phyloP scores from a whole-genome alignment of 352 stramenopile species.

The Pythium rhizo-oryzae region DNA sequence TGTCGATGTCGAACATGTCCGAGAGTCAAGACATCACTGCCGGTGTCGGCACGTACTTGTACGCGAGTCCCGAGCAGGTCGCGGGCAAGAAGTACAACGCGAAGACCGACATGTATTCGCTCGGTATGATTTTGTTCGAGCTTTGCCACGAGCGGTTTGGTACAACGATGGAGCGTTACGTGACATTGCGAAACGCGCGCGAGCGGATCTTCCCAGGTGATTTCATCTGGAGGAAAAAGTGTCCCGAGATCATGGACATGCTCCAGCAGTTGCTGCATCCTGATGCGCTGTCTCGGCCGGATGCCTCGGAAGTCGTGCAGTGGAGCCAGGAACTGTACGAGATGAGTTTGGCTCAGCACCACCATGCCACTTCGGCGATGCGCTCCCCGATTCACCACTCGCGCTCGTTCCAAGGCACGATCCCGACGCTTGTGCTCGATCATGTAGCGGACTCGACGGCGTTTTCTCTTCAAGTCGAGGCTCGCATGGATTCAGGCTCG shows the following conservation, averaged over 20 bases:
- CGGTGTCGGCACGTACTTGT: conserved; percentile 90
- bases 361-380: conserved; percentile 25
- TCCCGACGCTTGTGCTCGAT: conserved; percentile 19
- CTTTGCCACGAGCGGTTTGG: conserved; percentile 88
- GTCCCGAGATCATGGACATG: conserved; percentile 74
- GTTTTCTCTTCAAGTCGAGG: conserved; percentile 67
- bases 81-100: conserved; percentile 91
- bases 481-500: conserved; percentile 41
- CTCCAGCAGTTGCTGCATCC: conserved; percentile 59
- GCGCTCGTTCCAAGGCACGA: conserved; percentile 24
- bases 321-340: conserved; percentile 85
- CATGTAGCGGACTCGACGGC: background rate
- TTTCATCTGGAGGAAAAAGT: conserved; percentile 53
- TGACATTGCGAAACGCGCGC: conserved; percentile 75
- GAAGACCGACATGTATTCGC: conserved; percentile 91
- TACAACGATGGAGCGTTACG: conserved; percentile 90
- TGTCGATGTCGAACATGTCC: conserved; percentile 62
- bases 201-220: conserved; percentile 66
- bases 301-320: conserved; percentile 65
- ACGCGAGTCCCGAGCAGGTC: conserved; percentile 90
- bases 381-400: conserved; percentile 25
- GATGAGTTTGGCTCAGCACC: conserved; percentile 53
- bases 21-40: conserved; percentile 85
- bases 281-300: conserved; percentile 55
- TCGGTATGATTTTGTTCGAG: conserved; percentile 93